Conservation (phyloP, 2,329 filamentous ascomycete genomes). For the Colletotrichum chlorophyti region DNA sequence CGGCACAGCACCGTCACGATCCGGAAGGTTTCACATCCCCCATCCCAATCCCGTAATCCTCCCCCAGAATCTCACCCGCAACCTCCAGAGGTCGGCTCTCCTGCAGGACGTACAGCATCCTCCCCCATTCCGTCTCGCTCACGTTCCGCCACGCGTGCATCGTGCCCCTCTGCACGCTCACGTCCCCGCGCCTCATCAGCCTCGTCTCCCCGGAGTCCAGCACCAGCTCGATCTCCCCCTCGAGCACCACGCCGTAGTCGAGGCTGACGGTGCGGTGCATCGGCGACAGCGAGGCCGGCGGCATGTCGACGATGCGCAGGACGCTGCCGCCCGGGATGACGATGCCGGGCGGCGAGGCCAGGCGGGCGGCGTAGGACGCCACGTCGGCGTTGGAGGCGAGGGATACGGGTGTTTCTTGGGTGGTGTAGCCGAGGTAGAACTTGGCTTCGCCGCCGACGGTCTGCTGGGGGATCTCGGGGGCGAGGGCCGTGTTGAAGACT, state of each 20-base stretch:
- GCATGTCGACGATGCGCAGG: slow-evolving; percentile 55
- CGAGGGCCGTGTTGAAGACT: slow-evolving; percentile 39
- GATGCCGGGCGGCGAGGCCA: slow-evolving; percentile 35
- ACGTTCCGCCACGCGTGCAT: slow-evolving; percentile 61
- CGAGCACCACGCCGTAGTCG: slow-evolving; percentile 62
- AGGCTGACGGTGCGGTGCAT: slow-evolving; percentile 62
- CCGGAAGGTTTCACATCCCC: slow-evolving; percentile 28
- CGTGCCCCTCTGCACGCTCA: slow-evolving; percentile 62
- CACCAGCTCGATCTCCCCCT: slow-evolving; percentile 58
- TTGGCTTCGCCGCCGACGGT: slow-evolving; percentile 29
- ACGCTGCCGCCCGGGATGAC: slow-evolving; percentile 46
- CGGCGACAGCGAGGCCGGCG: slow-evolving; percentile 40
- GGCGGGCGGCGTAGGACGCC: slow-evolving; percentile 31
- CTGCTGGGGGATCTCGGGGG: slow-evolving; percentile 30
- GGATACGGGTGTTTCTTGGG: slow-evolving; percentile 32
- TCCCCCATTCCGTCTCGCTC: slow-evolving; percentile 49
- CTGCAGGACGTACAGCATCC: slow-evolving; percentile 49
- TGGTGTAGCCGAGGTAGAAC: slow-evolving; percentile 37
- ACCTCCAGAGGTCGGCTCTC: slow-evolving; percentile 29
- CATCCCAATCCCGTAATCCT: slow-evolving; percentile 32
- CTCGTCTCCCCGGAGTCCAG: slow-evolving; percentile 57
- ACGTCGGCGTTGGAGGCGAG: slow-evolving; percentile 32
- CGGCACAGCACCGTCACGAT: too few species aligned
- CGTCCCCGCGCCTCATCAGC: slow-evolving; percentile 55
- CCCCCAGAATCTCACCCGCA: slow-evolving; percentile 11